These are phyloP conservation scores for Lentinus tigrinus DNA, from an alignment of 768 basidiomycete species.

Conservation along the genomic window DNA sequence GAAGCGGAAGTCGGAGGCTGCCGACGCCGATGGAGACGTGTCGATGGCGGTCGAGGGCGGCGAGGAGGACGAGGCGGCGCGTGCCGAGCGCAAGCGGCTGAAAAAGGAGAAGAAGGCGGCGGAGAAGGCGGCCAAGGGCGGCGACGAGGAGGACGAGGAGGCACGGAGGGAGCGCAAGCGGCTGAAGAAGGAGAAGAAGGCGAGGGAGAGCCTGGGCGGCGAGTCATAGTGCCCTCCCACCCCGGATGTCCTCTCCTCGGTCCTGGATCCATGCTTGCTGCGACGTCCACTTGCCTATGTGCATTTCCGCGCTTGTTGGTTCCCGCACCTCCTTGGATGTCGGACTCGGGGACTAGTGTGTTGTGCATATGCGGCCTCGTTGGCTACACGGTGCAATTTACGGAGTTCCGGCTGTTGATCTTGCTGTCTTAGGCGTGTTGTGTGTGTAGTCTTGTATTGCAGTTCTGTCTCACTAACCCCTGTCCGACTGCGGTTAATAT, in stretches of 20 bases:
- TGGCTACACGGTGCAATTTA: constrained; percentile 4
- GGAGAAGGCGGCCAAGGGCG: constrained; percentile 52
- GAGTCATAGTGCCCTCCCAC: constrained; percentile 20
- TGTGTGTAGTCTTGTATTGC: constrained; percentile 10
- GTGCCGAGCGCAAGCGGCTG: constrained; percentile 30
- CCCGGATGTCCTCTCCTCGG: neutral
- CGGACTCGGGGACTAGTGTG: neutral
- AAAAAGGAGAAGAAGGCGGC: constrained; percentile 34
- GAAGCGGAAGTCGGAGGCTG: constrained; percentile 70
- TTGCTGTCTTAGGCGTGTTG: constrained; percentile 5
- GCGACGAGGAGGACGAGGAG: constrained; percentile 43
- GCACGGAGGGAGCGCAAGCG: constrained; percentile 33
- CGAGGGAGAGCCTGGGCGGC: constrained; percentile 40
- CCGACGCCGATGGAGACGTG: constrained; percentile 43
- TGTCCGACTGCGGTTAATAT: neutral
- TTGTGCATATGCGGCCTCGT: neutral
- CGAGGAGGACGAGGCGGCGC: constrained; percentile 41
- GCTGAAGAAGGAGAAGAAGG: constrained; percentile 35
- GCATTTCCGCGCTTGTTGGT: neutral
- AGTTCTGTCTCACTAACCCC: neutral
- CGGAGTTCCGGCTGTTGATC: constrained; percentile 7
- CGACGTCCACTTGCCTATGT: neutral
- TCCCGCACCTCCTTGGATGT: neutral
- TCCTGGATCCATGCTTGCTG: neutral
- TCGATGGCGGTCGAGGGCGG: constrained; percentile 47